A percentile compares a stretch with the other conserved stretches of the same genome.
Conservation (phyloP, 148 eudicot genomes). For the Amaranthus palmeri region DNA sequence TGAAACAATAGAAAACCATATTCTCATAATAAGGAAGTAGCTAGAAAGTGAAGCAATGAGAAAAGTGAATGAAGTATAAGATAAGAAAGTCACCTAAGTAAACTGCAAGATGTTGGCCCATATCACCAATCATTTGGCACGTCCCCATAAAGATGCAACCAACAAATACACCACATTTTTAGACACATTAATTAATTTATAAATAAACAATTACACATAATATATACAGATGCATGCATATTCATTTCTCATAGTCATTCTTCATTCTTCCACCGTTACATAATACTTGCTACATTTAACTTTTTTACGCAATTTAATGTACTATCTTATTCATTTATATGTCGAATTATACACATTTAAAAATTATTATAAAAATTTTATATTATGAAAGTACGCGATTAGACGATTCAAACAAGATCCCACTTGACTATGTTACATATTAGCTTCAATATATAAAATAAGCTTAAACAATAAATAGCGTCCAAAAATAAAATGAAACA, state of each 20-base stretch:
- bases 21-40: not conserved
- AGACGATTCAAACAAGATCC: too few species aligned
- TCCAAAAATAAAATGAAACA: too few species aligned
- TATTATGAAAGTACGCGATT: too few species aligned
- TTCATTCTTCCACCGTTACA: not conserved
- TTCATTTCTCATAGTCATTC: too few species aligned
- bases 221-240: not conserved
- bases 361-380: too few species aligned
- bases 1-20: not conserved
- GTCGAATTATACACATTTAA: too few species aligned
- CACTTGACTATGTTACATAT: too few species aligned
- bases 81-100: conserved; percentile 29
- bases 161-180: not conserved
- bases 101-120: conserved; percentile 30
- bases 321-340: too few species aligned
- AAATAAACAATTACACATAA: not conserved
- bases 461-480: not conserved
- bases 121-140: conserved; percentile 32
- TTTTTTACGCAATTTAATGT: too few species aligned
- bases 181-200: not conserved
- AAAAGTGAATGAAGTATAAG: not conserved
- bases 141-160: conserved; percentile 21
- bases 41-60: not conserved
- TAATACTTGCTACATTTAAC: too few species aligned
- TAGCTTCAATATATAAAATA: not conserved